These are phyloP conservation scores for Earliella scabrosa DNA, from an alignment of 1,284 basidiomycete species.

Conservation along the genomic window DNA sequence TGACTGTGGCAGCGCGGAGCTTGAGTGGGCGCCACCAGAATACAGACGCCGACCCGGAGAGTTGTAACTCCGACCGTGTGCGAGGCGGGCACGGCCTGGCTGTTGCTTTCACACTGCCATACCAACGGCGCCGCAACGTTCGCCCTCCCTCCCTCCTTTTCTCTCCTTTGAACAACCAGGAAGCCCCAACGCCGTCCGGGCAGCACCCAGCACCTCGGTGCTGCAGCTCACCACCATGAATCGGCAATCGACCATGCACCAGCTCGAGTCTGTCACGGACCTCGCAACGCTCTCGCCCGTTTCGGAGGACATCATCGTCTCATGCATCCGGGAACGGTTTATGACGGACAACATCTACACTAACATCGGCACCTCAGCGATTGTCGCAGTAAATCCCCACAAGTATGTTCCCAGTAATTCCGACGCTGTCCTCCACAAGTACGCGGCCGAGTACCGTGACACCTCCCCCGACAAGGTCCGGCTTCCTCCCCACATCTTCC, in stretches of 20 bases:
- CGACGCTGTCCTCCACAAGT: conserved; percentile 83
- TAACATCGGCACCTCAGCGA: conserved; percentile 64
- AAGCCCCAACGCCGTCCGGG: conserved; percentile 14
- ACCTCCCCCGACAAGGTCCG: conserved; percentile 46
- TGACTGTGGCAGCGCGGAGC: too few species aligned
- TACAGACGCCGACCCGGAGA: neutral
- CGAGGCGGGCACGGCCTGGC: neutral
- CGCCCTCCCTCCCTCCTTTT: conserved; percentile 22
- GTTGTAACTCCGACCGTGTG: neutral
- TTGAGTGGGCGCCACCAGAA: neutral
- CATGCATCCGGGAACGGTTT: conserved; percentile 86
- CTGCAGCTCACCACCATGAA: conserved; percentile 31
- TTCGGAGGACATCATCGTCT: conserved; percentile 80
- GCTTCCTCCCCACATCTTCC: conserved; percentile 81
- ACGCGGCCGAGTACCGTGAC: conserved; percentile 72
- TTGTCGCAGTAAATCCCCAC: conserved; percentile 90
- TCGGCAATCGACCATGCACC: conserved; percentile 46
- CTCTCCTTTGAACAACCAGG: conserved; percentile 22
- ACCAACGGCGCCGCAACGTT: conserved; percentile 25
- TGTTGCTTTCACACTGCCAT: conserved; percentile 25
- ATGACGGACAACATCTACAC: conserved; percentile 87
- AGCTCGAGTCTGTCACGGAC: conserved; percentile 71
- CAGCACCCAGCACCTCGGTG: conserved; percentile 27
- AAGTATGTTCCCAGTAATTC: conserved; percentile 83
- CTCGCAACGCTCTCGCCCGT: conserved; percentile 61